Conservation (phyloP, 805 yeast species). For the Starmera caribaea region DNA sequence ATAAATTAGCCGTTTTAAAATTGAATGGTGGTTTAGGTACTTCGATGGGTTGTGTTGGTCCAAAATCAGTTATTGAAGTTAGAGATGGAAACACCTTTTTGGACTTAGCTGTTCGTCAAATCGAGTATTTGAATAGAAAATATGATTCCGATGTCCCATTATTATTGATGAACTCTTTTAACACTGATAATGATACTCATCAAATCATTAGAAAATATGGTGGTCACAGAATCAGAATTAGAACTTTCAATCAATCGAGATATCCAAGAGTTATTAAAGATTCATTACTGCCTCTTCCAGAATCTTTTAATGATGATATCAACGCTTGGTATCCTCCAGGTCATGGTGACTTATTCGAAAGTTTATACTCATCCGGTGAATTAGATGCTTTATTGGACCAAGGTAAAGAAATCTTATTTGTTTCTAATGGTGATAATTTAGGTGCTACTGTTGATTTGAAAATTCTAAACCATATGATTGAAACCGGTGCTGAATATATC, state of each 20-base stretch:
- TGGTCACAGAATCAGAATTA: constrained; percentile 90
- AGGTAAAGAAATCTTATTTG: constrained; percentile 92
- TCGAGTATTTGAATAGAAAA: constrained; percentile 85
- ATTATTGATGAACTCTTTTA: constrained; percentile 96
- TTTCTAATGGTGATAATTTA: constrained; percentile 95
- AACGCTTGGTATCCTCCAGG: constrained; percentile 99
- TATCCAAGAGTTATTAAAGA: constrained; percentile 95
- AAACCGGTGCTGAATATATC: constrained; percentile 84
- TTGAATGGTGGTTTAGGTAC: constrained; percentile 98
- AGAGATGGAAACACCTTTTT: constrained; percentile 97
- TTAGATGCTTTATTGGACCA: constrained; percentile 80
- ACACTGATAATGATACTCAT: constrained; percentile 93
- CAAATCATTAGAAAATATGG: constrained; percentile 93
- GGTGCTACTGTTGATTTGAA: constrained; percentile 96
- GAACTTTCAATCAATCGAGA: constrained; percentile 95
- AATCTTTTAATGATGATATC: constrained; percentile 56
- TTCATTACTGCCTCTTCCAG: constrained; percentile 92
- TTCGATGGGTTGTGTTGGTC: constrained; percentile 99
- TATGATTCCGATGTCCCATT: constrained; percentile 92
- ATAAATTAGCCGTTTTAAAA: constrained; percentile 89
- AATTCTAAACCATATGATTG: constrained; percentile 87
- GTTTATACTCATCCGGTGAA: constrained; percentile 83
- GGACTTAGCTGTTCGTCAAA: constrained; percentile 93
- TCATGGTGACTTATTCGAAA: constrained; percentile 95
- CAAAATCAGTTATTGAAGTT: constrained; percentile 95